Percentiles rank a stretch among this genome's conserved stretches.
Conservation (phyloP, 2,329 filamentous ascomycete genomes). For the Scedosporium minutisporum region DNA sequence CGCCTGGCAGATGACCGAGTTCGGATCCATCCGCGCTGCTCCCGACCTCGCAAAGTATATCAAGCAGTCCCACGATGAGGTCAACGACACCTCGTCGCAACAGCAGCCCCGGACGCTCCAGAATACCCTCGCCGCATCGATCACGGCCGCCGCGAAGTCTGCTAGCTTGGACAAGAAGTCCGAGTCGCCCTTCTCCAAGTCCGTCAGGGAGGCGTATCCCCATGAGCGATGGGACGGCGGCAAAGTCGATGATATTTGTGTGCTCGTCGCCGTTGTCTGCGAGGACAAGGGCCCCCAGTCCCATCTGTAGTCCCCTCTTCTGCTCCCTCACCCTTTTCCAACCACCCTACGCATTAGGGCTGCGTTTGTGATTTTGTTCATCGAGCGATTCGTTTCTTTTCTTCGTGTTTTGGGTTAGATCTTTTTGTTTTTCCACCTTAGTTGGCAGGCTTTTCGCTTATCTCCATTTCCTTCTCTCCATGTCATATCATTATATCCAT, state of each 20-base stretch:
- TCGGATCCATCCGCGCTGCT: constrained; percentile 53
- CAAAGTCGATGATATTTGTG: constrained; percentile 93
- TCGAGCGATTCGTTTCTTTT: background rate
- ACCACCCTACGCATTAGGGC: background rate
- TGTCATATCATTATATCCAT: background rate
- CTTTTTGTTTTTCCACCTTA: background rate
- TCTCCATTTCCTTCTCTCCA: background rate
- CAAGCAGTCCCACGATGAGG: constrained; percentile 33
- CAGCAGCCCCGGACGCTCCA: constrained; percentile 50
- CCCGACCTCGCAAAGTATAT: constrained; percentile 43
- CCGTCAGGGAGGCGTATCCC: constrained; percentile 81
- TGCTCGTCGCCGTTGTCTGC: constrained; percentile 68
- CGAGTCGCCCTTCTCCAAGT: constrained; percentile 89
- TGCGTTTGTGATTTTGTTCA: constrained; percentile 1
- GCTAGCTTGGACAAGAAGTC: constrained; percentile 73
- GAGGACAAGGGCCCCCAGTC: constrained; percentile 37
- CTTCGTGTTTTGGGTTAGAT: background rate
- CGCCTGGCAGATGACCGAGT: constrained; percentile 59
- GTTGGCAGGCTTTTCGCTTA: background rate
- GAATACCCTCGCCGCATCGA: constrained; percentile 65
- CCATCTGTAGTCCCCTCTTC: constrained; percentile 17
- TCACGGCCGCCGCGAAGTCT: constrained; percentile 73
- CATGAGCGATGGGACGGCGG: constrained; percentile 81
- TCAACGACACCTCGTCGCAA: constrained; percentile 16
- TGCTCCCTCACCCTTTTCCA: too few relatives aligned